A percentile compares a stretch with the other conserved stretches of the same genome.
These are phyloP conservation scores for Durio zibethinus DNA, from an alignment of 345 rosid genomes.

Conservation along the genomic window DNA sequence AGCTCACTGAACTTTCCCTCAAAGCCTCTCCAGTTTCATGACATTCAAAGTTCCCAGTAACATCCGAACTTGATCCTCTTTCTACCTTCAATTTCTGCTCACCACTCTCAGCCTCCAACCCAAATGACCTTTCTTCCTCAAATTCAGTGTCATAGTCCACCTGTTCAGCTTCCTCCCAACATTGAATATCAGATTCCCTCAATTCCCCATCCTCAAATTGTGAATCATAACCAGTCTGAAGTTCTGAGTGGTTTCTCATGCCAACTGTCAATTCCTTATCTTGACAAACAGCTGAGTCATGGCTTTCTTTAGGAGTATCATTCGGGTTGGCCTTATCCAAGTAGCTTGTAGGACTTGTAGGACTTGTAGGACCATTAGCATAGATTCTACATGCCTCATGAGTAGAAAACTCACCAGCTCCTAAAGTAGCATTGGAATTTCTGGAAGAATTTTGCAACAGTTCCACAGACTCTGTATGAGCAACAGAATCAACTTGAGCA, in stretches of 20 bases:
- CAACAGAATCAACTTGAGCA: slow-evolving; percentile 14
- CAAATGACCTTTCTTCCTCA: slow-evolving; percentile 26
- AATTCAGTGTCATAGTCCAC: slow-evolving; percentile 40
- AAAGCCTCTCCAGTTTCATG: slow-evolving; percentile 15
- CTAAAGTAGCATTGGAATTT: neutral
- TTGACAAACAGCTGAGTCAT: slow-evolving; percentile 23
- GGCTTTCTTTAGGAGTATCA: slow-evolving; percentile 21
- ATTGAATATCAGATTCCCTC: slow-evolving; percentile 39
- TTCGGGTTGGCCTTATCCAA: slow-evolving; percentile 12
- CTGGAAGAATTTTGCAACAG: slow-evolving; percentile 17
- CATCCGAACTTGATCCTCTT: slow-evolving; percentile 19
- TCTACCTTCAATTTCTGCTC: slow-evolving; percentile 33
- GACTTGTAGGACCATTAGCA: slow-evolving; percentile 12
- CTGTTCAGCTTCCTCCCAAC: slow-evolving; percentile 46
- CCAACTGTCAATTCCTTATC: slow-evolving; percentile 14
- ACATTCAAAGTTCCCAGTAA: slow-evolving; percentile 9
- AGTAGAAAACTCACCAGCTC: neutral
- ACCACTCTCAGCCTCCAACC: slow-evolving; percentile 26
- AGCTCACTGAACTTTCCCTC: slow-evolving; percentile 20
- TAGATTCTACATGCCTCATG: slow-evolving; percentile 10
- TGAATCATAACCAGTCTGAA: slow-evolving; percentile 53
- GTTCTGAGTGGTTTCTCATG: slow-evolving; percentile 19
- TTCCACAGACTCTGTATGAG: slow-evolving; percentile 8
- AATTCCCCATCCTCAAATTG: slow-evolving; percentile 68
- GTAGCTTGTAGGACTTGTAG: slow-evolving; percentile 8